phyloP scores from a whole-genome alignment of 495 filamentous ascomycete species.

The Beverwykella pulmonaria region DNA sequence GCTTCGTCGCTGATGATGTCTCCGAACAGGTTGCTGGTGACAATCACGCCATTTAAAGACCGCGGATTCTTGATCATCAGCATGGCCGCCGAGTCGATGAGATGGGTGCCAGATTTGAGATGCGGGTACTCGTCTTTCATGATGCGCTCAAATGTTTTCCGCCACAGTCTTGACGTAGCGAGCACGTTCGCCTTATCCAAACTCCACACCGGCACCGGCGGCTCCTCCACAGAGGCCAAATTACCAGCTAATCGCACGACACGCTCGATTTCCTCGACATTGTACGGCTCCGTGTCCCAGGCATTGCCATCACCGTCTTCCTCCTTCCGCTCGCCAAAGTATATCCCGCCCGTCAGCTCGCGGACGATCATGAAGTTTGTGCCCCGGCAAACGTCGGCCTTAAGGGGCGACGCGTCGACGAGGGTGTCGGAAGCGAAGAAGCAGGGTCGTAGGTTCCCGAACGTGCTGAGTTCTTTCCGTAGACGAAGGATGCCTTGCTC shows the following conservation, averaged over 20 bases:
- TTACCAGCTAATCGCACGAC: constrained; percentile 81
- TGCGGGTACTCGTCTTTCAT: constrained; percentile 86
- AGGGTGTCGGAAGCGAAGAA: constrained; percentile 92
- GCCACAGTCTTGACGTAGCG: constrained; percentile 86
- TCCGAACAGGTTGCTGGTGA: constrained; percentile 94
- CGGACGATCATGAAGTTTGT: constrained; percentile 94
- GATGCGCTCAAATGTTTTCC: constrained; percentile 81
- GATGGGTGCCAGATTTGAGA: constrained; percentile 80
- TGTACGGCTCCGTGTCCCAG: constrained; percentile 89
- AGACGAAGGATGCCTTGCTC: constrained; percentile 93
- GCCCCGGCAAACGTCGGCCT: constrained; percentile 80
- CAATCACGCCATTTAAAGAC: constrained; percentile 86
- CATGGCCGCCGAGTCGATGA: constrained; percentile 97
- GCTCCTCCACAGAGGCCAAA: constrained; percentile 77
- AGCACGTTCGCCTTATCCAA: constrained; percentile 98
- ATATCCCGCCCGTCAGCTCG: constrained; percentile 93
- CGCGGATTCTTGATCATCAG: constrained; percentile 94
- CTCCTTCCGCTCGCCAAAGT: constrained; percentile 93
- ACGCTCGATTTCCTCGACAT: constrained; percentile 83
- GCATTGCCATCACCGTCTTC: constrained; percentile 78
- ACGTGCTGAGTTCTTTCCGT: constrained; percentile 91
- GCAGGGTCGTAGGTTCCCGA: constrained; percentile 97
- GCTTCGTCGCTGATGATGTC: constrained; percentile 98
- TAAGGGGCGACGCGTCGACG: constrained; percentile 84
- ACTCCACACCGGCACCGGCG: constrained; percentile 81